These are phyloP conservation scores for Rostrohypoxylon terebratum DNA, from an alignment of 495 filamentous ascomycete genomes.

Conservation along the genomic window DNA sequence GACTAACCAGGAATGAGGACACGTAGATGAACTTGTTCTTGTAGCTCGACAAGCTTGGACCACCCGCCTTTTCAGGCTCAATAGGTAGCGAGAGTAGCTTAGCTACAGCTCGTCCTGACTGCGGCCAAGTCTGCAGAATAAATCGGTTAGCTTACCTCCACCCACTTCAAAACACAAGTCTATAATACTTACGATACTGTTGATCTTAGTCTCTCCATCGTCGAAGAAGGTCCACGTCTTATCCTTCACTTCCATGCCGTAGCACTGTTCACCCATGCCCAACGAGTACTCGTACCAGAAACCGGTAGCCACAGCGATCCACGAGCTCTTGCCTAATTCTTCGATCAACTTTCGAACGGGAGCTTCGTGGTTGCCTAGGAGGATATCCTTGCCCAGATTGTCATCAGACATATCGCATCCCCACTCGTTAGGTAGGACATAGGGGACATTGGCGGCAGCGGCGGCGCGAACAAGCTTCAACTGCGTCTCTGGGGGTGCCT, in stretches of 20 bases:
- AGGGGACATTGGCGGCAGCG: constrained; percentile 67
- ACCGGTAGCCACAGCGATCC: constrained; percentile 59
- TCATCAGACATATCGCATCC: constrained; percentile 53
- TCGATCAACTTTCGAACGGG: constrained; percentile 50
- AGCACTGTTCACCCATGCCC: constrained; percentile 39
- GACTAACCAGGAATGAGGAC: constrained; percentile 57
- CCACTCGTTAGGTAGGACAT: constrained; percentile 71
- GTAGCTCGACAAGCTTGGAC: constrained; percentile 49
- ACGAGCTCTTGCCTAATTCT: constrained; percentile 60
- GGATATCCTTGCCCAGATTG: constrained; percentile 26
- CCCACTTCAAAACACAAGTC: neutral
- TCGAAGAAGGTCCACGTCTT: constrained; percentile 51
- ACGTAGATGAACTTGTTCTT: constrained; percentile 60
- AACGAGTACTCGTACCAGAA: constrained; percentile 60
- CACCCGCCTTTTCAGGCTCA: constrained; percentile 57
- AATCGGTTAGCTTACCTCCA: constrained; percentile 8
- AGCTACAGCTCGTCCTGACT: constrained; percentile 54
- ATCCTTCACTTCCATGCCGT: constrained; percentile 49
- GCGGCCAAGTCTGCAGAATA: constrained; percentile 51
- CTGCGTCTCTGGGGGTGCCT: constrained; percentile 36
- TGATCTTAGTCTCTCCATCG: constrained; percentile 51
- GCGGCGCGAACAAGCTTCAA: constrained; percentile 67
- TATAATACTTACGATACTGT: constrained; percentile 43
- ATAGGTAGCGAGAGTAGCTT: constrained; percentile 52
- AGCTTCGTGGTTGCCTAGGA: neutral